Base-by-base conservation (phyloP, 2,329 filamentous ascomycete genomes). In the Zymoseptoria brevis region DNA sequence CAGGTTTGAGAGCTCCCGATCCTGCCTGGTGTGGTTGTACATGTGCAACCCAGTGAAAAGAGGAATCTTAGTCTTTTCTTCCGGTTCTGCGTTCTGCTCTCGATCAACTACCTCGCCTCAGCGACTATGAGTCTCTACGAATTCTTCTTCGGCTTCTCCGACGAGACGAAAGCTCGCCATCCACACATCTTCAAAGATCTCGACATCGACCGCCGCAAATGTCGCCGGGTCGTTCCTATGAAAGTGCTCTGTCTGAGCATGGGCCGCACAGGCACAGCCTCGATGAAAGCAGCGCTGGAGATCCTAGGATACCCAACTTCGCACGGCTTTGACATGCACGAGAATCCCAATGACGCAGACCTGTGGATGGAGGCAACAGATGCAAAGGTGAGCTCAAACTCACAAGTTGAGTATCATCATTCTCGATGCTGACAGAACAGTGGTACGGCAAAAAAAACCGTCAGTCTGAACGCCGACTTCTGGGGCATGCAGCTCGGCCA, bases 281-380 rank as follows among this genome's bases (percentile, higher is more conserved):
- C 64, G 4, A 67, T 65, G 65, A 62, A 62, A 55, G 54, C 56
- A 19, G 63, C 64, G 13, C 56, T 66, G 8, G 60, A 53, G 11
- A 56, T 57, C 7, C 58, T 68, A 3, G 66, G 64, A 24, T 66
- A 66, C 48, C 62, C 62, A 8, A 64, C 60, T 13, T 62, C 60
- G 8, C 67, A 69, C 55, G 62, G 61, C 51, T 63, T 65, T 41
- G 63, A 63, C 30, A 63, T 64, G 57, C 60, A 65, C 30, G 57
- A 57, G 72, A 87, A 85, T 71, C 81, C 81, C 6, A 81, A 80
- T 29, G 85, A 87, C 66, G 81, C 35, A 45, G 76, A 85, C 30
- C 81, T 87, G 75, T 88, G 86, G 85, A 81, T 83, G 75, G 82
- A 87, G 61, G 86, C 85, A 45, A 79, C 88, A 56, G 74, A 75